Percentiles rank a stretch among this genome's conserved stretches.
phyloP scores from a whole-genome alignment of 768 basidiomycete genomes.

The Mycena olivaceomarginata region DNA sequence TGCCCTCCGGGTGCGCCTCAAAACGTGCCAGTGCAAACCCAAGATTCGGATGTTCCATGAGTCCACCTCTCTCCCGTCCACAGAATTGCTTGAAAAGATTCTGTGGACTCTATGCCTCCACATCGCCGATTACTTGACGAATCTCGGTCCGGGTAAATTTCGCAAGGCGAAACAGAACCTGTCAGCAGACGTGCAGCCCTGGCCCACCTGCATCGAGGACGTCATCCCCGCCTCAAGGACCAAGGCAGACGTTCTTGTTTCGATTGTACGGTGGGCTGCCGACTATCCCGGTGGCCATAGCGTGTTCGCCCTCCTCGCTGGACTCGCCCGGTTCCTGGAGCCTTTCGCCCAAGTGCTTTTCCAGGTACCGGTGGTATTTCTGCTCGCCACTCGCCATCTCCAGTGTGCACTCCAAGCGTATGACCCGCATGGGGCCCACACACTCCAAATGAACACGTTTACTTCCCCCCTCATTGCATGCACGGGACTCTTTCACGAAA shows the following conservation, averaged over 20 bases:
- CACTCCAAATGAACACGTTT: constrained; percentile 15
- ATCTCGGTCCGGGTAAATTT: constrained; percentile 22
- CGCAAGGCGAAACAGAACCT: constrained; percentile 5
- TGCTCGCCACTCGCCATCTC: constrained; percentile 23
- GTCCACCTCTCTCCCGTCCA: constrained; percentile 1
- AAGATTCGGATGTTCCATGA: constrained; percentile 14
- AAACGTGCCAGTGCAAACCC: constrained; percentile 15
- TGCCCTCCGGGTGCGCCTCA: constrained; percentile 18
- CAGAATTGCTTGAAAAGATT: constrained; percentile 17
- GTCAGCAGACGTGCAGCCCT: constrained; percentile 12
- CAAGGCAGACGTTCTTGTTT: constrained; percentile 25
- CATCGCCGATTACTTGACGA: constrained; percentile 18
- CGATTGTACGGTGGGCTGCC: constrained; percentile 20
- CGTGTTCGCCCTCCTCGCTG: constrained; percentile 21
- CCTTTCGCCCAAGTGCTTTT: constrained; percentile 22
- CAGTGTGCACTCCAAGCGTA: constrained; percentile 17
- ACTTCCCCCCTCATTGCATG: constrained; percentile 26
- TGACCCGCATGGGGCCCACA: constrained; percentile 15
- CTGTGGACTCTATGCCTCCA: constrained; percentile 8
- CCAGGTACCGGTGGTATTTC: not conserved
- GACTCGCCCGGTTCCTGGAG: constrained; percentile 19
- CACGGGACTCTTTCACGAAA: constrained; percentile 10
- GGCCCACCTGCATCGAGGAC: constrained; percentile 18
- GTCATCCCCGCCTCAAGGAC: constrained; percentile 19
- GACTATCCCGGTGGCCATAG: constrained; percentile 22